These are phyloP conservation scores for Trichoderma erinaceum DNA, from an alignment of 495 filamentous ascomycete genomes.

Conservation along the genomic window DNA sequence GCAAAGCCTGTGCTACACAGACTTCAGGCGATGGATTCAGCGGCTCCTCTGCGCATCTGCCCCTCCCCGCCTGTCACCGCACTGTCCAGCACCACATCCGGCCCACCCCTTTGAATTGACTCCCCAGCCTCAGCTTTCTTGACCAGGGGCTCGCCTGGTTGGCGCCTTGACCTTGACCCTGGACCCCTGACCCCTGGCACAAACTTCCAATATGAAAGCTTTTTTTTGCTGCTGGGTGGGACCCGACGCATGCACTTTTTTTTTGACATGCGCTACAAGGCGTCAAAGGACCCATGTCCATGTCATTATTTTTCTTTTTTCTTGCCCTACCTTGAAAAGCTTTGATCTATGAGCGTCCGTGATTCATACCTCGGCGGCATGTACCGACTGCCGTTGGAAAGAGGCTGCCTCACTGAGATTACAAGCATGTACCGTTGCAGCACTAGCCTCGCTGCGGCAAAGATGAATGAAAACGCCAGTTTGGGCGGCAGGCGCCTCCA, in stretches of 20 bases:
- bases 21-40: neutral
- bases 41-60: neutral
- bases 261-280: neutral
- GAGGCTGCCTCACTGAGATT: too few species aligned
- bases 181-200: constrained; percentile 9
- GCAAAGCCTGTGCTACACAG: too few species aligned
- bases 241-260: neutral
- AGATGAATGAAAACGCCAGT: too few species aligned
- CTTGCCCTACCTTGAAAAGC: neutral
- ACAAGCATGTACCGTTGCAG: too few species aligned
- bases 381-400: neutral
- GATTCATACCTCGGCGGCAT: neutral
- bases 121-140: neutral
- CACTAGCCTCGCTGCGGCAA: too few species aligned
- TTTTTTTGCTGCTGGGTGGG: neutral
- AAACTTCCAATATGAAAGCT: neutral
- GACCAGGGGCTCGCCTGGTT: neutral
- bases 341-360: neutral
- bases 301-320: neutral
- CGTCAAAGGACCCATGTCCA: neutral
- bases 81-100: neutral
- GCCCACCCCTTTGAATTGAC: neutral
- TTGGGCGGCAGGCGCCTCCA: neutral
- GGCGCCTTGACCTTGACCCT: neutral
- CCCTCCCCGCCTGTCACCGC: constrained; percentile 8